Evolutionary conservation across 192 early-diverging fungal species (phyloP).

Genomic region (Coemansia sp.): DNA sequence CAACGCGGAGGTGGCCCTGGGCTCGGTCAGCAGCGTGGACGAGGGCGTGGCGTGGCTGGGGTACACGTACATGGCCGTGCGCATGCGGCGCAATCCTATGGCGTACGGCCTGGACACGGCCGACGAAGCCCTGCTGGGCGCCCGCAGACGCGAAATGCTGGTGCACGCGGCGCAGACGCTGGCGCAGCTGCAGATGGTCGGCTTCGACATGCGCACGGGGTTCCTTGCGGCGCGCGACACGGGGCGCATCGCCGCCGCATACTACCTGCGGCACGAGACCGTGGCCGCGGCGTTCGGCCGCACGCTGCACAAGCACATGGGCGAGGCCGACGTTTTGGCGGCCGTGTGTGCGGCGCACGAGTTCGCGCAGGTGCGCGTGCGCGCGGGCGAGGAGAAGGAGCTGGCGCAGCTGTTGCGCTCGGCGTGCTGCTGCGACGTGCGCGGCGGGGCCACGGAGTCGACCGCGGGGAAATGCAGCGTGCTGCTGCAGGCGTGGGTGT

Average conservation of each 20-base stretch:
- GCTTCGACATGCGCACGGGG: slow-evolving; percentile 77
- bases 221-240: slow-evolving; percentile 87
- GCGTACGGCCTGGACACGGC: slow-evolving; percentile 86
- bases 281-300: slow-evolving; percentile 89
- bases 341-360: slow-evolving; percentile 89
- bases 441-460: slow-evolving; percentile 76
- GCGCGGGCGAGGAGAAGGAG: slow-evolving; percentile 86
- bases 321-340: slow-evolving; percentile 88
- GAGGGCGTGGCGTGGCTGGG: slow-evolving; percentile 97
- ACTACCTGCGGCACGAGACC: slow-evolving; percentile 85
- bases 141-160: slow-evolving; percentile 81
- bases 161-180: slow-evolving; percentile 69
- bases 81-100: slow-evolving; percentile 94
- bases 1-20: slow-evolving; percentile 95
- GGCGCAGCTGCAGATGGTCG: slow-evolving; percentile 89
- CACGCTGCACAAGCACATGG: slow-evolving; percentile 83
- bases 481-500: slow-evolving; percentile 85
- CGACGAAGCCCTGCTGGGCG: slow-evolving; percentile 76
- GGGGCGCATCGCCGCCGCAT: slow-evolving; percentile 89
- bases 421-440: slow-evolving; percentile 82
- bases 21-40: slow-evolving; percentile 92
- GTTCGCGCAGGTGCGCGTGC: slow-evolving; percentile 91
- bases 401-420: slow-evolving; percentile 64
- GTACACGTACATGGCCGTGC: slow-evolving; percentile 95
- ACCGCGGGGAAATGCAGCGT: slow-evolving; percentile 89